These are phyloP conservation scores for Desmodesmus armatus DNA, from an alignment of 139 green algal genomes.

Conservation along the genomic window DNA sequence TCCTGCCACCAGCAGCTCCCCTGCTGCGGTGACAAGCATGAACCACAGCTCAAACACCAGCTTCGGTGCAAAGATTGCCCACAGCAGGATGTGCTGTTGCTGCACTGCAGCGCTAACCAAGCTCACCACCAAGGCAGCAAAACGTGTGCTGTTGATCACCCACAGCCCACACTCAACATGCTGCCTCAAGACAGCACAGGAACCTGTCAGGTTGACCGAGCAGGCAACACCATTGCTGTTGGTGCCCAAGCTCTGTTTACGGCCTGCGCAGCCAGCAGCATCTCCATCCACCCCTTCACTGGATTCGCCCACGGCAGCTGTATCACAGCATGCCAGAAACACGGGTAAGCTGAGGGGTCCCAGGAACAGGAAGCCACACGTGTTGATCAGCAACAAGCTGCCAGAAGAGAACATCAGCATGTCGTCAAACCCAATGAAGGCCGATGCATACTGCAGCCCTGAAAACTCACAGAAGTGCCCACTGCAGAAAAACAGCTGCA, in stretches of 20 bases:
- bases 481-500: slow-evolving; percentile 82
- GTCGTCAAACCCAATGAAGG: slow-evolving; percentile 87
- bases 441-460: slow-evolving; percentile 87
- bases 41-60: slow-evolving; percentile 90
- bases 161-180: slow-evolving; percentile 24
- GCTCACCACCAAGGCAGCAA: slow-evolving; percentile 33
- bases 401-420: slow-evolving; percentile 72
- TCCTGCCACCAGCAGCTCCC: slow-evolving; percentile 36
- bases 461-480: slow-evolving; percentile 94
- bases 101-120: slow-evolving; percentile 72
- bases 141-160: not conserved
- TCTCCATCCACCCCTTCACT: not conserved
- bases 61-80: slow-evolving; percentile 91
- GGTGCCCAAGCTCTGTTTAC: too few relatives aligned
- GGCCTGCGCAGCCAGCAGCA: too few relatives aligned
- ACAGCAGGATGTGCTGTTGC: slow-evolving; percentile 88
- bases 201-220: not conserved
- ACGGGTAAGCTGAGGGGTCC: slow-evolving; percentile 51
- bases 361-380: slow-evolving; percentile 73
- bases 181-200: not conserved
- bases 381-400: slow-evolving; percentile 82
- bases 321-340: slow-evolving; percentile 12
- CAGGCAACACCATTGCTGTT: too few relatives aligned
- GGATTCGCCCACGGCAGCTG: not conserved
- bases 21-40: slow-evolving; percentile 49